These are phyloP conservation scores for Bremia lactucae DNA, from an alignment of 352 stramenopile genomes.

Conservation along the genomic window DNA sequence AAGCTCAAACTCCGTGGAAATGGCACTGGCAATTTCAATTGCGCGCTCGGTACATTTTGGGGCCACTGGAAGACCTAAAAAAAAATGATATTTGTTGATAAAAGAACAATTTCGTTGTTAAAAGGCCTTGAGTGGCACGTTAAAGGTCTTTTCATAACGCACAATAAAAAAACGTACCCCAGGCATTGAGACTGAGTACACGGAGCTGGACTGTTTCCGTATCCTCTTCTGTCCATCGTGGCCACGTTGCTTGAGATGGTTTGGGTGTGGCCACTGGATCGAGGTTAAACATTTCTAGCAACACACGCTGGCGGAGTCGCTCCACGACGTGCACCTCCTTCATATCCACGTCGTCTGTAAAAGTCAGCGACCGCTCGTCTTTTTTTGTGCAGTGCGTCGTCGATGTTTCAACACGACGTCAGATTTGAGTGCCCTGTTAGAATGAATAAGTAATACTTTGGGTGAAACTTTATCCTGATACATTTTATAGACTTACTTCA, in stretches of 20 bases:
- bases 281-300: conserved; percentile 47
- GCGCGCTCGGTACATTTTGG: conserved; percentile 61
- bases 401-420: too few species aligned
- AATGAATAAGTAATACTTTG: too few species aligned
- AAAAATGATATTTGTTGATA: neutral
- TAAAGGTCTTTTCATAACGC: conserved; percentile 9
- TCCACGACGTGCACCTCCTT: conserved; percentile 18
- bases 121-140: too few species aligned
- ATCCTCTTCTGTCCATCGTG: conserved; percentile 15
- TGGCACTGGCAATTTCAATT: conserved; percentile 50
- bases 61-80: conserved; percentile 55
- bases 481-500: too few species aligned
- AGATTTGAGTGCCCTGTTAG: too few species aligned
- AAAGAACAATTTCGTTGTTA: neutral
- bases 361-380: too few species aligned
- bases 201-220: conserved; percentile 29
- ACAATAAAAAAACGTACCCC: conserved; percentile 29
- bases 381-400: too few species aligned
- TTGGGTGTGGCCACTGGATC: conserved; percentile 37
- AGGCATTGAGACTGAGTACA: conserved; percentile 67
- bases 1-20: conserved; percentile 57
- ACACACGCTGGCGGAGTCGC: conserved; percentile 39
- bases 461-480: too few species aligned
- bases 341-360: conserved; percentile 8
- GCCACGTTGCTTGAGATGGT: conserved; percentile 27